phyloP scores from a whole-genome alignment of 257 asterid genomes.

The Capsicum chinense region DNA sequence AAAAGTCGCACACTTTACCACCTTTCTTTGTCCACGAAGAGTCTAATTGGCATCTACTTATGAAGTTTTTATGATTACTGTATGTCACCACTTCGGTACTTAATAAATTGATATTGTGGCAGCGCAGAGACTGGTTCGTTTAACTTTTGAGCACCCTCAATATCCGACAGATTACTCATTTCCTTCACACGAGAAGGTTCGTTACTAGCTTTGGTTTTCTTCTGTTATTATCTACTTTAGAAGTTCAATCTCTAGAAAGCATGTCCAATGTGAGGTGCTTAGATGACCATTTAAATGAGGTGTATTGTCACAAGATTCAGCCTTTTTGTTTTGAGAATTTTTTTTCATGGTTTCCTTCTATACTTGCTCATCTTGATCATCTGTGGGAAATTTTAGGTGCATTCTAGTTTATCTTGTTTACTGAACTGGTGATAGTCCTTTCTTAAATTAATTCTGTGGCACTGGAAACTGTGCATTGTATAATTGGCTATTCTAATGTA shows the following conservation, averaged over 20 bases:
- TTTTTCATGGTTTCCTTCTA: background rate
- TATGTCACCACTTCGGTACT: slow-evolving; percentile 21
- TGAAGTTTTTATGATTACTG: background rate
- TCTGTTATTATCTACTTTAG: slow-evolving; percentile 2
- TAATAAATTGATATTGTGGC: slow-evolving; percentile 42
- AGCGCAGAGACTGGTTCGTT: slow-evolving; percentile 78
- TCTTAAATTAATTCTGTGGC: slow-evolving; percentile 7
- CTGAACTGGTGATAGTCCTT: background rate
- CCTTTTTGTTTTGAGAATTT: background rate
- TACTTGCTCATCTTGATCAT: background rate
- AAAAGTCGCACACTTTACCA: background rate
- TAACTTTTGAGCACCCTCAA: slow-evolving; percentile 72
- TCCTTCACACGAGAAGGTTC: slow-evolving; percentile 87
- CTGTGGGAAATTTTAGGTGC: background rate
- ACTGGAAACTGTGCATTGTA: background rate
- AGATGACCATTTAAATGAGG: background rate
- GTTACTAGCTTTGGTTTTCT: slow-evolving; percentile 12
- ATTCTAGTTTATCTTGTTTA: slow-evolving; percentile 21
- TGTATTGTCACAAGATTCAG: background rate
- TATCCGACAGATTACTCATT: slow-evolving; percentile 78
- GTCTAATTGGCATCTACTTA: background rate
- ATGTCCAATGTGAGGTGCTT: background rate
- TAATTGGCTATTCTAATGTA: background rate
- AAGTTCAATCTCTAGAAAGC: background rate
- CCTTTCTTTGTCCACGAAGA: background rate